Evolutionary conservation across 805 yeast genomes (phyloP).

Genomic region (Metschnikowia borealis): DNA sequence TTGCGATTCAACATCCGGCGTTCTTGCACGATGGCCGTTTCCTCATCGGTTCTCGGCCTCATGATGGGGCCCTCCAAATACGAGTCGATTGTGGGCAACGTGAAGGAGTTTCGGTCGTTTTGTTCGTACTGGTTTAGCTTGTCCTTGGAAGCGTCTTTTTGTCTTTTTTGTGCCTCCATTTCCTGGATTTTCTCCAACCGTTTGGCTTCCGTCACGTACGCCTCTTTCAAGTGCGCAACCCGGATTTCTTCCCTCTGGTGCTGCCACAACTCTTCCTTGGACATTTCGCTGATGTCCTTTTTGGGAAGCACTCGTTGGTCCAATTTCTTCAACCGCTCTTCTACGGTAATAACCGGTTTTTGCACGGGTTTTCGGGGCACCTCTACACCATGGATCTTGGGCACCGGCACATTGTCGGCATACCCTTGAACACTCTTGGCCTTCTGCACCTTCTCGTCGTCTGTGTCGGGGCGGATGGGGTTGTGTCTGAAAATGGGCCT

Average conservation of each 20-base stretch:
- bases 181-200: constrained; percentile 39
- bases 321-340: constrained; percentile 52
- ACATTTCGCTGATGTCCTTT: constrained; percentile 30
- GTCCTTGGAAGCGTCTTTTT: constrained; percentile 21
- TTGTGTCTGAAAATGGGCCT: constrained; percentile 67
- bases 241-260: constrained; percentile 60
- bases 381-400: constrained; percentile 45
- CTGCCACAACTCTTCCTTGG: constrained; percentile 42
- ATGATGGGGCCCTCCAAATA: constrained; percentile 66
- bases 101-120: constrained; percentile 54
- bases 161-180: constrained; percentile 25
- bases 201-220: constrained; percentile 53
- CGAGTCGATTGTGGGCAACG: constrained; percentile 76
- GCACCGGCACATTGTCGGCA: constrained; percentile 69
- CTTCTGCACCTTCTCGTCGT: constrained; percentile 39
- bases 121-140: constrained; percentile 35
- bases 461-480: constrained; percentile 53
- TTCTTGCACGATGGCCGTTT: constrained; percentile 49
- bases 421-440: constrained; percentile 54
- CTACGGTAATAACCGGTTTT: constrained; percentile 54
- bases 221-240: constrained; percentile 62
- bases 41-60: constrained; percentile 69
- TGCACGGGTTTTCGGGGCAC: constrained; percentile 52
- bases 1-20: constrained; percentile 69
- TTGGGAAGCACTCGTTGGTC: constrained; percentile 38